Base-by-base conservation (phyloP, 2,329 filamentous ascomycete species). In the Pseudogymnoascus sp. region DNA sequence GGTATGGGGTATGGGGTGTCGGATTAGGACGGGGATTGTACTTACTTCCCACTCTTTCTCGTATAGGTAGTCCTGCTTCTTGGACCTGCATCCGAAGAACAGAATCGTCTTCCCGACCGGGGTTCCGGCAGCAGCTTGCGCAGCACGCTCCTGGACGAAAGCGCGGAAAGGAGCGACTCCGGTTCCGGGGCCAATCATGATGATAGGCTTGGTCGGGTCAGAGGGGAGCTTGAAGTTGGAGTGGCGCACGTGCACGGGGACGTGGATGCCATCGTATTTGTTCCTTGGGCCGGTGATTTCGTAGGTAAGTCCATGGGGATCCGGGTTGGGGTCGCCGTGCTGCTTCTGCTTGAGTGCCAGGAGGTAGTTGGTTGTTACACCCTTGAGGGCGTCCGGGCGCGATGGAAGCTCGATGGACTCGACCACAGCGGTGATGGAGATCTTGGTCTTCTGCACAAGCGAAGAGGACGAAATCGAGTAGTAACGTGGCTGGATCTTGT, bases 401-500 rank as follows among this genome's bases (percentile, higher is more conserved):
- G 90, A 90, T 19, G 91, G 87, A 67, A 96, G 84, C 64, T 85
- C 78, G 69, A 92, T 84, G 11, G 88, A 91, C 75, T 98, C 95
- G 64, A 99, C 93, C 41, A 98, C 89, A 63, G 93, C 93, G 14
- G 95, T 99, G 71, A 99, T 89, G 65, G 95, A 91, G 68, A 99
- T 92, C 79, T 92, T 93, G 78, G 96, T 88, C 74, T 95, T 93
- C 74, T 99, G 93, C 14, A 96, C 93, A 7, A 92, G 76, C 6
- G 95, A 97, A 0, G 95, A 98, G 1, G 96, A 99, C 2, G 95
- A 99, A 76, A 99, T 99, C 60, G 96, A 99, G 81, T 99, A 99
- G 82, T 98, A 99, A 60, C 95, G 91, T 40, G 95, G 93, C 77
- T 99, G 95, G 63, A 99, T 86, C 81, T 97, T 98, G 78, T 88